Evolutionary conservation across 2,329 filamentous ascomycete genomes (phyloP), one percentile per base, ranked within the genome.

Genomic region (Grosmannia clavigera): DNA sequence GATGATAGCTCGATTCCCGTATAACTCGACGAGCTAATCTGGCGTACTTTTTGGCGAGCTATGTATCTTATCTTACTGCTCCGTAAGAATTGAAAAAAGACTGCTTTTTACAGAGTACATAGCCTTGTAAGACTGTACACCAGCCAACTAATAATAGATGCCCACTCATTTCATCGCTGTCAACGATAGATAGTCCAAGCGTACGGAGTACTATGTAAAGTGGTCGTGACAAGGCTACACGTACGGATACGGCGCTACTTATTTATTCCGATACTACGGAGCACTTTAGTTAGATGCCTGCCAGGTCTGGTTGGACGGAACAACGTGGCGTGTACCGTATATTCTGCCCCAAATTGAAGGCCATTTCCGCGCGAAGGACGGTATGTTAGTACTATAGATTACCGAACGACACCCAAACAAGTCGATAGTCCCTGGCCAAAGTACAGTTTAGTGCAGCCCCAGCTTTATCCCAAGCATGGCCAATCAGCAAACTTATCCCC

Each of bases 401-500:
- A 46, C 16, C 16, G 43, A 46, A n/a, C 22, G 48, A 25, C 22
- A 12, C 4, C 25, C 11, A 51, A 51, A 27, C 48, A 51, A 27
- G 48, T 14, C 25, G 11, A 51, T 51, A 51, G 48, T 25, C 33
- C 54, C 31, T 46, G 31, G 33, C 53, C 25, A 38, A 43, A 56
- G 38, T 2, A 29, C 25, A 43, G 27, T 43, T 22, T 50, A 43
- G 55, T n/a, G 55, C 40, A 19, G 55, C 52, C 51, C 29, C 46
- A 51, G 31, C n/a, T 43, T 31, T 58, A n/a, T 12, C 5, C 3
- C 12, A 7, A 3, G 9, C 5, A 3, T 7, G 31, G 31, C 64
- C 64, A 65, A 65, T 62, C 63, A 65, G 19, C 60, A 29, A 5
- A 12, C 50, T 25, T 48, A 64, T 65, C 64, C 64, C 63, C 64